Evolutionary conservation across 2,329 filamentous ascomycete species (phyloP).

Genomic region (Endoconidiophora polonica): DNA sequence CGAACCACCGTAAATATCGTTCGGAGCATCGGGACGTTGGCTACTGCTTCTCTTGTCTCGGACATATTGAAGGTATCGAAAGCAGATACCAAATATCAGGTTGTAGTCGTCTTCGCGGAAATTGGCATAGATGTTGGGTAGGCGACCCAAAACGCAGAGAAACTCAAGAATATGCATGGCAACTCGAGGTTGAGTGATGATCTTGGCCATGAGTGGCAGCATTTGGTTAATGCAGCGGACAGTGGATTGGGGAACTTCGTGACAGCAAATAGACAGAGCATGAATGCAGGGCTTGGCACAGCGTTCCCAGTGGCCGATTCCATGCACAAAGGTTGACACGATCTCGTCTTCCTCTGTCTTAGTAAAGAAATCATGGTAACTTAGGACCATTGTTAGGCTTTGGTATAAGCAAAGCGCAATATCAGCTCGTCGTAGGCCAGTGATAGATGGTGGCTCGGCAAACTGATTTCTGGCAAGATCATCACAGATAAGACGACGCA

Average conservation of each 20-base stretch:
- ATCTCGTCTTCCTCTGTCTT: constrained; percentile 81
- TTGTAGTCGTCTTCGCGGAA: constrained; percentile 84
- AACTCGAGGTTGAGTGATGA: constrained; percentile 83
- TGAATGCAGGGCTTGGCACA: constrained; percentile 90
- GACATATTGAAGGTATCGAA: constrained; percentile 81
- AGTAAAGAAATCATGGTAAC: constrained; percentile 73
- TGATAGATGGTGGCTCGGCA: constrained; percentile 63
- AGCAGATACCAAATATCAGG: constrained; percentile 87
- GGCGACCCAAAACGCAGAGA: constrained; percentile 68
- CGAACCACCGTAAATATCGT: constrained; percentile 7
- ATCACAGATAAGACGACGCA: constrained; percentile 65
- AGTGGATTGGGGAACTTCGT: constrained; percentile 77
- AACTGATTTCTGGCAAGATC: constrained; percentile 64
- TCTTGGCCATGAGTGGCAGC: constrained; percentile 83
- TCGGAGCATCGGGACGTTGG: constrained; percentile 18
- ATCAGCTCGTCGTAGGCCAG: constrained; percentile 70
- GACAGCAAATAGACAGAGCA: constrained; percentile 83
- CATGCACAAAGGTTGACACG: constrained; percentile 69
- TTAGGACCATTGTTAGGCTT: constrained; percentile 69
- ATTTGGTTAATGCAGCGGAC: constrained; percentile 74
- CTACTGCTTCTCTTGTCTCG: constrained; percentile 44
- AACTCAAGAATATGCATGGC: constrained; percentile 95
- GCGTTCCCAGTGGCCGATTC: constrained; percentile 68
- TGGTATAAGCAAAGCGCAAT: constrained; percentile 82
- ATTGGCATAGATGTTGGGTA: constrained; percentile 73